Conservation (phyloP, 495 filamentous ascomycete species). For the Lophiotrema nucula region DNA sequence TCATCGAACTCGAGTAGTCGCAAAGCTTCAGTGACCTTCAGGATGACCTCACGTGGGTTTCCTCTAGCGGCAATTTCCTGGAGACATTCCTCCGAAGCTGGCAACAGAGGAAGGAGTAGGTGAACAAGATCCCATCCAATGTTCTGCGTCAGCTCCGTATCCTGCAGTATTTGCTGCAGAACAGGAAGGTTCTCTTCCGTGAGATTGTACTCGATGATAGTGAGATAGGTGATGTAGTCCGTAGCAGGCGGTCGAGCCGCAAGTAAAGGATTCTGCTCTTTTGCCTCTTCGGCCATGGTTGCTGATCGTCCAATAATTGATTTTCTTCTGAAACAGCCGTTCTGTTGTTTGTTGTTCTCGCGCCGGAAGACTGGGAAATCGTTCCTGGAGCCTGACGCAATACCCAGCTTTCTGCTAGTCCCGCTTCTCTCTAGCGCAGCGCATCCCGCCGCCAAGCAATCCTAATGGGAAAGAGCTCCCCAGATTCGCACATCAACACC, state of each 20-base stretch:
- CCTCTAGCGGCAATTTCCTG: slow-evolving; percentile 76
- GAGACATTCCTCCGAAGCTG: slow-evolving; percentile 70
- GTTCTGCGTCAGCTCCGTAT: slow-evolving; percentile 77
- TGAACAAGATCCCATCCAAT: slow-evolving; percentile 97
- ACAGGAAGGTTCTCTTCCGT: slow-evolving; percentile 71
- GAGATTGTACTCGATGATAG: slow-evolving; percentile 81
- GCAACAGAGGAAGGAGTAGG: slow-evolving; percentile 73
- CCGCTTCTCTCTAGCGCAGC: no score
- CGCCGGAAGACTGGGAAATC: no score
- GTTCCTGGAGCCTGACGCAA: no score
- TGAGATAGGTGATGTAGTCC: slow-evolving; percentile 85
- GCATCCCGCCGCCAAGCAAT: no score
- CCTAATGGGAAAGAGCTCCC: no score
- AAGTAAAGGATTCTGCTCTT: slow-evolving; percentile 35
- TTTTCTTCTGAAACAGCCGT: no score
- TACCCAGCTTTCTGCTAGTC: no score
- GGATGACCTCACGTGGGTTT: slow-evolving; percentile 89
- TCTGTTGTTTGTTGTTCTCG: no score
- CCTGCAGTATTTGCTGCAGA: slow-evolving; percentile 76
- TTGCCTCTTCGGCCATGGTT: slow-evolving; percentile 16
- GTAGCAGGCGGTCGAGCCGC: slow-evolving; percentile 61
- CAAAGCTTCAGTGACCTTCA: slow-evolving; percentile 79
- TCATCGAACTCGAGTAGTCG: slow-evolving; percentile 52
- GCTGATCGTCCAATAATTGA: no score
- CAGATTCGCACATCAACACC: no score